Evolutionary conservation across 2,329 filamentous ascomycete species (phyloP), one percentile per base, ranked within the genome.

Genomic region (Aureobasidium vineae): DNA sequence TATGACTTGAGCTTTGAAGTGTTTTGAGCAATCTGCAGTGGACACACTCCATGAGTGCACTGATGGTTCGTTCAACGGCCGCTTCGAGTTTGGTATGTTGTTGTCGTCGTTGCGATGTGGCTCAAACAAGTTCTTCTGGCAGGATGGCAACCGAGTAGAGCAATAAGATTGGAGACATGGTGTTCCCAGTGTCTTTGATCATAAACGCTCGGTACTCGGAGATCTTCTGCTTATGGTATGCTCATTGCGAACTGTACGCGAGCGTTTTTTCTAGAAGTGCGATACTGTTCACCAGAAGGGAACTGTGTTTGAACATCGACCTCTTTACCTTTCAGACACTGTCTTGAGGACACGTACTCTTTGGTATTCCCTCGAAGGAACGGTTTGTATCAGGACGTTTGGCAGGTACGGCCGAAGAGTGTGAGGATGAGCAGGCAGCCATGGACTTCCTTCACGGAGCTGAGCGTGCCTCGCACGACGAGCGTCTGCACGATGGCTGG

Each of bases 61-160:
- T 52, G 13, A 41, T 61, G 45, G 59, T 52, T 63, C 59, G 33
- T 40, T 15, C 26, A 63, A 63, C 59, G 59, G 59, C 28, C 43
- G 59, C 33, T 23, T 63, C 11, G 45, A 31, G 26, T 49, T 41
- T 45, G 28, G 45, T 41, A 63, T 40, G 47, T 19, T 52, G 49
- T 52, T 40, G 45, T 41, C n/a, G 43, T 47, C 23, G 8, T 50
- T 15, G 11, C 31, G 13, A 49, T 47, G 57, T 23, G 59, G 59
- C 59, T 63, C 59, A 63, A 63, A 63, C 33, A 63, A 63, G 59
- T 45, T 63, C 31, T 52, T 63, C 5, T 50, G 45, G 45, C 26
- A 40, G 59, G 33, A 36, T 19, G 43, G 45, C 43, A 61, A 47
- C 57, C 23, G 57, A 61, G 43, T 3, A 52, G 41, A 23, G 3